Evolutionary conservation across 202 grass and related monocot species (phyloP).

Genomic region (Schoenoplectus tabernaemontani): DNA sequence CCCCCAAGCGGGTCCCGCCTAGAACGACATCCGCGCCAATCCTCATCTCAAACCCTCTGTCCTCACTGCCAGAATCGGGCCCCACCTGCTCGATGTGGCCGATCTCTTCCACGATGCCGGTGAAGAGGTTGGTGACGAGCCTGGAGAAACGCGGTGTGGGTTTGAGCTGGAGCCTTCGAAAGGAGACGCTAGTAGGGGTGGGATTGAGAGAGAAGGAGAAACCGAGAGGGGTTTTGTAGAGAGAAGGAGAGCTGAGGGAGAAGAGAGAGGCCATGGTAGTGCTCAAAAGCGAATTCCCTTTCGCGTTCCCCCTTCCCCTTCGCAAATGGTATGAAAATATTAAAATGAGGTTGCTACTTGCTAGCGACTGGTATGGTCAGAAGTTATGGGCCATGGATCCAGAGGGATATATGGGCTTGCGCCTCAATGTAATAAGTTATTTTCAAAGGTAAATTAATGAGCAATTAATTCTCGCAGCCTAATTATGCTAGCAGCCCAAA

Average conservation of each 20-base stretch:
- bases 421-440: no score
- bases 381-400: no score
- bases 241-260: background rate
- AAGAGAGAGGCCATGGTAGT: constrained; percentile 1
- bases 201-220: constrained; percentile 9
- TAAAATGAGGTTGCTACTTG: no score
- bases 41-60: constrained; percentile 45
- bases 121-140: constrained; percentile 56
- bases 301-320: no score
- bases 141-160: constrained; percentile 24
- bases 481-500: no score
- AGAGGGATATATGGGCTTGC: no score
- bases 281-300: no score
- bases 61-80: constrained; percentile 6
- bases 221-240: constrained; percentile 23
- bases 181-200: constrained; percentile 25
- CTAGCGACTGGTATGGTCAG: no score
- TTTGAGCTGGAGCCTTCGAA: constrained; percentile 34
- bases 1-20: constrained; percentile 55
- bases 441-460: no score
- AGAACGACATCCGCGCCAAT: constrained; percentile 54
- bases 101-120: constrained; percentile 93
- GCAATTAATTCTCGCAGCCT: no score
- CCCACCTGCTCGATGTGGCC: constrained; percentile 38
- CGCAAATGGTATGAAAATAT: no score